Evolutionary conservation across 2,329 filamentous ascomycete genomes (phyloP).

Genomic region (Dothiorella sarmentorum): DNA sequence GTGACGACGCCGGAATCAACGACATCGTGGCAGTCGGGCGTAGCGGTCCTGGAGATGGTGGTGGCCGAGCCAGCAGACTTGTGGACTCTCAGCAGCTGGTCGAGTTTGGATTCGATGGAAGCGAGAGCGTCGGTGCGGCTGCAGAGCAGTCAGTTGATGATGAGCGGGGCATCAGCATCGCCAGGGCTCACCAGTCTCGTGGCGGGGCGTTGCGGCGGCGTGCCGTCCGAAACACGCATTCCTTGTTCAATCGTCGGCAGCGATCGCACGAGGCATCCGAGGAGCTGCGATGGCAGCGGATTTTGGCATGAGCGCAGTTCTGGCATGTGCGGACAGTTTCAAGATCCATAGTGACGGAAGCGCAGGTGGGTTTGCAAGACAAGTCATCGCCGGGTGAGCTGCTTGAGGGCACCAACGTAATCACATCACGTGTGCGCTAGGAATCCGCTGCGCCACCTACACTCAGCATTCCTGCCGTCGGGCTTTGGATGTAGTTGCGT

Average conservation of each 20-base stretch:
- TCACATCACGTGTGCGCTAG: background rate
- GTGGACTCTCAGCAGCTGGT: background rate
- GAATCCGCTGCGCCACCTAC: background rate
- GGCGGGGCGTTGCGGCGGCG: conserved; percentile 35
- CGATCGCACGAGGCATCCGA: conserved; percentile 30
- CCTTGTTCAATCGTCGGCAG: conserved; percentile 32
- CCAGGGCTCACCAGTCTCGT: conserved; percentile 33
- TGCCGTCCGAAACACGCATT: conserved; percentile 36
- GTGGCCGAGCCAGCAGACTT: conserved; percentile 20
- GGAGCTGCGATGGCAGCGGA: conserved; percentile 31
- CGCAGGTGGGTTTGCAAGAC: too few species aligned
- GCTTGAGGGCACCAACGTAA: too few species aligned
- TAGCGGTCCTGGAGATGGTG: background rate
- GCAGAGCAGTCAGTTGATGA: background rate
- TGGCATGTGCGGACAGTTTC: conserved; percentile 26
- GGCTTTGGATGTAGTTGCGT: too few species aligned
- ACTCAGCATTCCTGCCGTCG: too few species aligned
- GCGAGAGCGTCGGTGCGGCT: background rate
- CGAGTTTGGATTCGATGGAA: background rate
- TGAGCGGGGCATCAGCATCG: too few species aligned
- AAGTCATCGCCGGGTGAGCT: too few species aligned
- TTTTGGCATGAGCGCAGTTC: conserved; percentile 33
- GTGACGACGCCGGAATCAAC: background rate
- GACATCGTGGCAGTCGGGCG: background rate
- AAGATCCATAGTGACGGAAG: background rate